Evolutionary conservation across 805 yeast species (phyloP).

Genomic region (Candida peoriensis): DNA sequence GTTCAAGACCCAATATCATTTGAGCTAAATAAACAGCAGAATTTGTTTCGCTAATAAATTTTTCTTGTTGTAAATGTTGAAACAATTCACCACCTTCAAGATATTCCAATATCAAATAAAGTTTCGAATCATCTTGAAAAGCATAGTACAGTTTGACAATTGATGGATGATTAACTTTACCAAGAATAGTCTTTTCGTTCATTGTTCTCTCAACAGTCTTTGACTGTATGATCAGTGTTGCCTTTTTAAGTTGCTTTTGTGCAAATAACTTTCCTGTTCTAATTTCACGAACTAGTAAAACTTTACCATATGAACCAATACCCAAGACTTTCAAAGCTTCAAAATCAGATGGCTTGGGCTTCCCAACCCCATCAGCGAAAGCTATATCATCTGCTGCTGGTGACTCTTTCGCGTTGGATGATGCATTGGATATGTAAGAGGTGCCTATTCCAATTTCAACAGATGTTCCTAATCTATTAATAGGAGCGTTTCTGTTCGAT

Average conservation of each 20-base stretch:
- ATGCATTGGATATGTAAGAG: constrained; percentile 24
- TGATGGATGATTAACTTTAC: constrained; percentile 68
- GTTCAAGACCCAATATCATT: constrained; percentile 86
- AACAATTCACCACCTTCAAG: constrained; percentile 89
- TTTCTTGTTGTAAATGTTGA: constrained; percentile 94
- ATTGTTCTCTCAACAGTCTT: constrained; percentile 70
- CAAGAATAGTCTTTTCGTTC: constrained; percentile 71
- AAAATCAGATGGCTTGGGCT: constrained; percentile 47
- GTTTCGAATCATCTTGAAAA: constrained; percentile 71
- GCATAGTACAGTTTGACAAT: constrained; percentile 81
- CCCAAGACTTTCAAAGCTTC: constrained; percentile 75
- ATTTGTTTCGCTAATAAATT: constrained; percentile 82
- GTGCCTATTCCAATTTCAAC: constrained; percentile 44
- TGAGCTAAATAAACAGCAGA: constrained; percentile 96
- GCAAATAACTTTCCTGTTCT: constrained; percentile 66
- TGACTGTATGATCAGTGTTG: constrained; percentile 58
- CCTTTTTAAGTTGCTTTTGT: constrained; percentile 80
- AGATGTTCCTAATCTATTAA: constrained; percentile 38
- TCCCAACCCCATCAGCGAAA: constrained; percentile 4
- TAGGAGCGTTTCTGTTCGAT: constrained; percentile 22
- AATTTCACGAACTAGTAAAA: constrained; percentile 65
- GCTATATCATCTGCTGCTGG: background rate
- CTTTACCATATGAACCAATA: constrained; percentile 87
- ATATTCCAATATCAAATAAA: constrained; percentile 73
- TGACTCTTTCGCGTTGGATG: background rate